These are phyloP conservation scores for Pouteria glomerata DNA, from an alignment of 148 eudicot genomes.

Conservation along the genomic window DNA sequence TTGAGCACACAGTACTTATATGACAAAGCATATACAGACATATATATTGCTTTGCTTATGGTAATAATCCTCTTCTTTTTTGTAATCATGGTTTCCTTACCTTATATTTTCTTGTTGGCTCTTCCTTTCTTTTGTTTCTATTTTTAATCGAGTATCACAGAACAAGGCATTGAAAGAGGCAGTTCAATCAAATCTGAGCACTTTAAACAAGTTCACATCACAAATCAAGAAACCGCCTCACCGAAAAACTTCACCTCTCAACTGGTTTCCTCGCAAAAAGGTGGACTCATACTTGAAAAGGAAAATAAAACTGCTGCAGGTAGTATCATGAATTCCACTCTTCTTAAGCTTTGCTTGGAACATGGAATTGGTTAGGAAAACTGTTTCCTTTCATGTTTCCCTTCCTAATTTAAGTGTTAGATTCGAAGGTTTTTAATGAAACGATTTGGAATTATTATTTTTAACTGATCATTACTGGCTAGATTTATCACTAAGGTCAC, in stretches of 20 bases:
- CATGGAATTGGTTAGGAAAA: neutral
- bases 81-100: neutral
- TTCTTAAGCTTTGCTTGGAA: neutral
- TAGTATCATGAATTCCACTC: slow-evolving; percentile 11
- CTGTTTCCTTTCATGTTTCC: neutral
- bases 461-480: neutral
- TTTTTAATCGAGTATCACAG: slow-evolving; percentile 28
- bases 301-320: slow-evolving; percentile 78
- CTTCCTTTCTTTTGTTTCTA: neutral
- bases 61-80: neutral
- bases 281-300: slow-evolving; percentile 76
- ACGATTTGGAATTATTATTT: too few relatives aligned
- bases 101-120: neutral
- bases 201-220: slow-evolving; percentile 51
- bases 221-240: slow-evolving; percentile 71
- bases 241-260: slow-evolving; percentile 74
- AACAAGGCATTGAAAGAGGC: slow-evolving; percentile 51
- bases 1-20: too few relatives aligned
- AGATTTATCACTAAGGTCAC: neutral
- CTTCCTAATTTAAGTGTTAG: neutral
- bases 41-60: neutral
- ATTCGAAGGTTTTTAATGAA: too few relatives aligned
- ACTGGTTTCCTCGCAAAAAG: slow-evolving; percentile 88
- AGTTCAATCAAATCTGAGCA: slow-evolving; percentile 37
- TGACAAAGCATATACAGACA: too few relatives aligned